Evolutionary conservation across 495 filamentous ascomycete species (phyloP).

Genomic region (Aspergillus avenaceus): DNA sequence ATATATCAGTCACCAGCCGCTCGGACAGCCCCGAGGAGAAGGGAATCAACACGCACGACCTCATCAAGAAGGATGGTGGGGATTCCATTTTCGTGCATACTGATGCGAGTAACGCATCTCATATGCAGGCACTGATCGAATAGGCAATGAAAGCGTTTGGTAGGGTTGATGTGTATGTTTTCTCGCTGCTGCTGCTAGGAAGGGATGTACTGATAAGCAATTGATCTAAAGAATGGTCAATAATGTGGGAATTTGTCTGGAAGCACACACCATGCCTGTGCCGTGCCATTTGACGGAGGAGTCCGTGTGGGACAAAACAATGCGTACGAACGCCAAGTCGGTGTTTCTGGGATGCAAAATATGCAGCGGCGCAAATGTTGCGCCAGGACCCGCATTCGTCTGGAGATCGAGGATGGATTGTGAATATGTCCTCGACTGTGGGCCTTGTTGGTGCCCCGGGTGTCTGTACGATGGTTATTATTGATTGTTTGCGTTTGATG

Average conservation of each 20-base stretch:
- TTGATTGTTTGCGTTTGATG: background rate
- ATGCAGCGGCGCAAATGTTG: slow-evolving; percentile 48
- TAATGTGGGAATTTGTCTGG: slow-evolving; percentile 46
- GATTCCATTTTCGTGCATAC: slow-evolving; percentile 41
- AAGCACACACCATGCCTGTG: slow-evolving; percentile 16
- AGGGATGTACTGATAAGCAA: no score
- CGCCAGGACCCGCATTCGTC: slow-evolving; percentile 38
- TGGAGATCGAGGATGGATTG: slow-evolving; percentile 52
- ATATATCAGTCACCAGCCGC: slow-evolving; percentile 36
- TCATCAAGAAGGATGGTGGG: slow-evolving; percentile 34
- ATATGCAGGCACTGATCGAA: slow-evolving; percentile 37
- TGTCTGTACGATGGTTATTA: slow-evolving; percentile 11
- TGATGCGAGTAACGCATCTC: slow-evolving; percentile 36
- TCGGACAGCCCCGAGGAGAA: slow-evolving; percentile 24
- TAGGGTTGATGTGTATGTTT: slow-evolving; percentile 45
- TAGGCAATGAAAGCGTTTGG: slow-evolving; percentile 35
- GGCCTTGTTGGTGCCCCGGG: slow-evolving; percentile 35
- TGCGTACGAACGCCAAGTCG: slow-evolving; percentile 41
- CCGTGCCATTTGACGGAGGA: slow-evolving; percentile 41
- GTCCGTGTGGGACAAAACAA: slow-evolving; percentile 38
- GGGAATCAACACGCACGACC: slow-evolving; percentile 35
- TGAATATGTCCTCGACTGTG: slow-evolving; percentile 48
- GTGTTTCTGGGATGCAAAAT: slow-evolving; percentile 51
- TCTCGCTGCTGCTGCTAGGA: no score
- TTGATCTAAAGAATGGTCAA: slow-evolving; percentile 41